phyloP scores from a whole-genome alignment of 495 filamentous ascomycete species.

The Penicillium herquei region DNA sequence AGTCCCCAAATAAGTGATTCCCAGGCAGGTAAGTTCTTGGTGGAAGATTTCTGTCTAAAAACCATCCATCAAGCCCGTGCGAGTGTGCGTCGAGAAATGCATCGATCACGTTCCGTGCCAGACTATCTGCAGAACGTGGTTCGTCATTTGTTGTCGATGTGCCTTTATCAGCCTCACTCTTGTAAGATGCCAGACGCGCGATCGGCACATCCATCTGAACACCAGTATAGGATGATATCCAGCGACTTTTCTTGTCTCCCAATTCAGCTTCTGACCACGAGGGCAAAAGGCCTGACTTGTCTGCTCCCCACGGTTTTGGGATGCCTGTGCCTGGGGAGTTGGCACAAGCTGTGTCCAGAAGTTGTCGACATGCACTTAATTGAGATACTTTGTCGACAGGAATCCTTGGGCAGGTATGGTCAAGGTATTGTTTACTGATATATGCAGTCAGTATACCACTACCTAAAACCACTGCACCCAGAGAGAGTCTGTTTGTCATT shows the following conservation, averaged over 20 bases:
- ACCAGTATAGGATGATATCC: conserved; percentile 13
- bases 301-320: conserved; percentile 8
- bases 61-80: conserved; percentile 1
- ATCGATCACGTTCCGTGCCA: conserved; percentile 2
- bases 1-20: background rate
- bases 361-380: conserved; percentile 15
- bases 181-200: conserved; percentile 6
- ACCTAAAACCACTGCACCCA: background rate
- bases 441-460: conserved; percentile 3
- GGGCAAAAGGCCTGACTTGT: conserved; percentile 6
- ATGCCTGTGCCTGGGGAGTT: background rate
- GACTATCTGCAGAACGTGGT: background rate
- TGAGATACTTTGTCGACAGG: conserved; percentile 3
- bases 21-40: background rate
- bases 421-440: conserved; percentile 3
- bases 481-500: conserved; percentile 3
- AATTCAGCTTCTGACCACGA: conserved; percentile 2
- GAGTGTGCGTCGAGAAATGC: conserved; percentile 9
- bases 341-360: conserved; percentile 2
- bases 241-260: conserved; percentile 6
- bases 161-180: background rate
- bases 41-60: conserved; percentile 6
- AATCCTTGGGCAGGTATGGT: conserved; percentile 1
- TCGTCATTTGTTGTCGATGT: background rate
- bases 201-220: conserved; percentile 14